These are phyloP conservation scores for Chaetomium cochliodes DNA, from an alignment of 495 filamentous ascomycete genomes.

Conservation along the genomic window DNA sequence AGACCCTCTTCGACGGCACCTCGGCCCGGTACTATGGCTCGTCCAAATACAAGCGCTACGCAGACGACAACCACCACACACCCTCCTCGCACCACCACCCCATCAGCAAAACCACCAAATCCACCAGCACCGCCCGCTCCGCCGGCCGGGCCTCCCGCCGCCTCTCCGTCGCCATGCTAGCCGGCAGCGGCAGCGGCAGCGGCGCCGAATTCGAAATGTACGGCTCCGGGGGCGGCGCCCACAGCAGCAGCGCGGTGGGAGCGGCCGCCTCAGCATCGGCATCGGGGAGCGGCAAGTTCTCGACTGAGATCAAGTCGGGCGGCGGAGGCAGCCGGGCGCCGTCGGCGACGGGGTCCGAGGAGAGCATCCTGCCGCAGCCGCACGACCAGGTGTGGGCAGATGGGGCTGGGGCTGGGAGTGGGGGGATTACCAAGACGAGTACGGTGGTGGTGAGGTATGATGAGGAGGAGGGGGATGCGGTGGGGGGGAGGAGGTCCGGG, in stretches of 20 bases:
- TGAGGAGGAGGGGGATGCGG: background rate
- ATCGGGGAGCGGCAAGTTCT: no score
- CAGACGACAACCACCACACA: slow-evolving; percentile 10
- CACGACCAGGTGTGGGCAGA: background rate
- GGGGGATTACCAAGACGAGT: slow-evolving; percentile 15
- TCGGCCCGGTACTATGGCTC: slow-evolving; percentile 7
- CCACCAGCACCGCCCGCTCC: background rate
- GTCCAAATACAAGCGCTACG: slow-evolving; percentile 17
- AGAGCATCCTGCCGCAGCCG: slow-evolving; percentile 23
- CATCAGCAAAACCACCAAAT: background rate
- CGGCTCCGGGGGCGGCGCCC: background rate
- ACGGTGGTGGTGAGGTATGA: slow-evolving; percentile 13
- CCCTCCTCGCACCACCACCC: background rate
- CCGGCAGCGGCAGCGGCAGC: background rate
- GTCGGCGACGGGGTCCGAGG: slow-evolving; percentile 17
- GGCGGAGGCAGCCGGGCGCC: no score
- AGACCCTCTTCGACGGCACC: slow-evolving; percentile 21
- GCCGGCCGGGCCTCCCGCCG: background rate
- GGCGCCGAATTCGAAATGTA: slow-evolving; percentile 20
- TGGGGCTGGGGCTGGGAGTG: background rate
- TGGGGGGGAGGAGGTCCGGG: background rate
- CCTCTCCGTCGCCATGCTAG: background rate
- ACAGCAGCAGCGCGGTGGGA: no score
- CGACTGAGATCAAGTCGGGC: background rate
- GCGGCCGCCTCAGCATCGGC: no score